Evolutionary conservation across 2,329 filamentous ascomycete species (phyloP).

Genomic region (Akanthomyces muscarius): DNA sequence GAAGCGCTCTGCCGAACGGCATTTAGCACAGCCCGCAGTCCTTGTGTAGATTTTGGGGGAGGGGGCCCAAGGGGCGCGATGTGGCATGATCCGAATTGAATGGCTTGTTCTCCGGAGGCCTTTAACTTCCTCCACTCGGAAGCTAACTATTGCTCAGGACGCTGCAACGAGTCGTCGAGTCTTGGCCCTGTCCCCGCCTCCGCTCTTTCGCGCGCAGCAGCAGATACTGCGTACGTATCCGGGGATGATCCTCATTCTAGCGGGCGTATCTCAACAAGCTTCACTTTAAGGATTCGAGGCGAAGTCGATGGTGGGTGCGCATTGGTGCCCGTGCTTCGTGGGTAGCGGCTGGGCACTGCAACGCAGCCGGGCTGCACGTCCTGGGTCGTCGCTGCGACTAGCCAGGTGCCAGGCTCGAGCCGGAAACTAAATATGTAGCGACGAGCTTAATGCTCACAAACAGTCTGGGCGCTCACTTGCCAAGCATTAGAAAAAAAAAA

Average conservation of each 20-base stretch:
- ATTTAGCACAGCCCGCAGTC: not conserved
- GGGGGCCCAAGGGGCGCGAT: not conserved
- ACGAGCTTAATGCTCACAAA: not conserved
- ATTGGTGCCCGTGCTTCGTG: slow-evolving; percentile 1
- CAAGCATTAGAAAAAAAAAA: not conserved
- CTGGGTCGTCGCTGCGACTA: not conserved
- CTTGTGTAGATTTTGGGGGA: slow-evolving; percentile 3
- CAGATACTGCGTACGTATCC: not conserved
- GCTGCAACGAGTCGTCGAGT: not conserved
- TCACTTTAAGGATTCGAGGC: slow-evolving; percentile 9
- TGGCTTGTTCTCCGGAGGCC: not conserved
- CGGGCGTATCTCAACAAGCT: slow-evolving; percentile 10
- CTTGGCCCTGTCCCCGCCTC: slow-evolving; percentile 4
- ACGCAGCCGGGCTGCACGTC: not conserved
- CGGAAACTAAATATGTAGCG: not conserved
- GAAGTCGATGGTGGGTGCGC: not conserved
- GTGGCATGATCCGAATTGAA: not conserved
- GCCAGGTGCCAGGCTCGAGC: not conserved
- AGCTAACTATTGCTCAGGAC: no score
- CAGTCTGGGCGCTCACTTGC: not conserved
- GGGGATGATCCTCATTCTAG: not conserved
- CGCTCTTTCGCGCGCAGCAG: not conserved
- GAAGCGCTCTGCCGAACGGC: not conserved
- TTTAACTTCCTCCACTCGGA: not conserved
- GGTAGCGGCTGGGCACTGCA: slow-evolving; percentile 9